Conservation (phyloP, 2,329 filamentous ascomycete species). For the Dactylellina parvicollis region DNA sequence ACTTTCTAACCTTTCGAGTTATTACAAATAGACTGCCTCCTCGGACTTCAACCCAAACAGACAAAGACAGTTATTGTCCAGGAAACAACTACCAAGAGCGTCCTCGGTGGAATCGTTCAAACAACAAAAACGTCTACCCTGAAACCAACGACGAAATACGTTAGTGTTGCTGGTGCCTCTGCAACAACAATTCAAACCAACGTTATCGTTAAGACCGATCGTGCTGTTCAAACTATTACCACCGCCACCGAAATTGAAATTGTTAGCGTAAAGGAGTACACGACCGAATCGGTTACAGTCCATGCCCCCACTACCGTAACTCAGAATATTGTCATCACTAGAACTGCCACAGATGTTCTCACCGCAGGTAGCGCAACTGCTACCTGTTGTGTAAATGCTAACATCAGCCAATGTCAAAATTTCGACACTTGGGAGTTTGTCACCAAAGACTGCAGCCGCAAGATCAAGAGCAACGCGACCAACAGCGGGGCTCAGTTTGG, state of each 20-base stretch:
- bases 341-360: background rate
- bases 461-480: background rate
- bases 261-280: background rate
- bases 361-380: background rate
- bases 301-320: background rate
- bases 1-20: too few relatives aligned
- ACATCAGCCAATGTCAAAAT: background rate
- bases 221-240: background rate
- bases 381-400: background rate
- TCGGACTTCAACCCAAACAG: background rate
- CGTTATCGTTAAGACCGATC: background rate
- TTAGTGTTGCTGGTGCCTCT: background rate
- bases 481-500: background rate
- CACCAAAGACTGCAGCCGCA: background rate
- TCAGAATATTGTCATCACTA: background rate
- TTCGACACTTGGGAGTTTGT: too few relatives aligned
- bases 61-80: background rate
- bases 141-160: slow-evolving; percentile 1
- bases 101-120: background rate
- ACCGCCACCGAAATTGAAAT: background rate
- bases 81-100: background rate
- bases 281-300: background rate
- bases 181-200: background rate
- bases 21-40: background rate
- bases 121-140: background rate